These are phyloP conservation scores for Byssothecium circinans DNA, from an alignment of 2,329 filamentous ascomycete genomes.

Conservation along the genomic window DNA sequence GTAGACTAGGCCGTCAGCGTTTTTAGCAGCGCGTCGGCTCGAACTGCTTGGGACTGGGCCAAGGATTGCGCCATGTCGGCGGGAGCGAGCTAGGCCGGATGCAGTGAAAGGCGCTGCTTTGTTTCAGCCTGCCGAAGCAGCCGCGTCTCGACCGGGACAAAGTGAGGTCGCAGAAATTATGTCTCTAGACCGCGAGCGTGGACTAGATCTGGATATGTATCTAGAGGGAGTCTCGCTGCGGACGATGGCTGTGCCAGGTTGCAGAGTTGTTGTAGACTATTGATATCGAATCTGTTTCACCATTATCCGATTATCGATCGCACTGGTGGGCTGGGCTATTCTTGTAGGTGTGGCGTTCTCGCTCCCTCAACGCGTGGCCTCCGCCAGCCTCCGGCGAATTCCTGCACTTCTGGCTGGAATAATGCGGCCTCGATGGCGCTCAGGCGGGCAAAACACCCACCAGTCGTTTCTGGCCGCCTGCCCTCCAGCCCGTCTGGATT, in stretches of 20 bases:
- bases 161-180: background rate
- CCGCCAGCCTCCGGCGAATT: no score
- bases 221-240: no score
- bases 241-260: no score
- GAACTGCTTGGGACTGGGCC: no score
- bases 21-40: no score
- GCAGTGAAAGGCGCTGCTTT: slow-evolving; percentile 15
- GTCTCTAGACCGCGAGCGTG: background rate
- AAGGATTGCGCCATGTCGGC: slow-evolving; percentile 20
- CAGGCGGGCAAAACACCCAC: background rate
- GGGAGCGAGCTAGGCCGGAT: slow-evolving; percentile 15
- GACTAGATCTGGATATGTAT: background rate
- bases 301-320: no score
- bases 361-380: background rate
- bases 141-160: no score
- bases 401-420: background rate
- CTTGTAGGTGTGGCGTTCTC: no score
- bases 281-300: no score
- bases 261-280: no score
- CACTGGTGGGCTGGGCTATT: no score
- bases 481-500: background rate
- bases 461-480: background rate
- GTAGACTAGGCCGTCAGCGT: no score
- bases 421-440: background rate
- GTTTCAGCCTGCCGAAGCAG: slow-evolving; percentile 22